Evolutionary conservation across 2,329 filamentous ascomycete species (phyloP), one percentile per base, ranked within the genome.

Genomic region (Cladosporium colombiae): DNA sequence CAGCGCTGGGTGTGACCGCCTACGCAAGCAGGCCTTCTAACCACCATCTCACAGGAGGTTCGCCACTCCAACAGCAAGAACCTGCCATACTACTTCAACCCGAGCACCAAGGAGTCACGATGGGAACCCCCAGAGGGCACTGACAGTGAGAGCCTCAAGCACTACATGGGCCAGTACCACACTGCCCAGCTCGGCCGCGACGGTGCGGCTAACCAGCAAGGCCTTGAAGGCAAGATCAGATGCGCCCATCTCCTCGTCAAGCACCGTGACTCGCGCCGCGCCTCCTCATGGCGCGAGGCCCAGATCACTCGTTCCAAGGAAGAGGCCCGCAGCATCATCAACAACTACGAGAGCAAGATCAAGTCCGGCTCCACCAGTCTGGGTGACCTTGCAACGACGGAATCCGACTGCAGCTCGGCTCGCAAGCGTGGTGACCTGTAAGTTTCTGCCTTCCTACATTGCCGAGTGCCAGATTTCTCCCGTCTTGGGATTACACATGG

Each of bases 11-110:
- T 57, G 44, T 52, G 29, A 65, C 62, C 40, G 44, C 23, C 63
- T 53, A 53, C 52, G 27, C 56, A 60, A 40, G 18, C 40, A 46
- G 40, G 40, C 40, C 37, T 18, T 64, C 65, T 66, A 55, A 66
- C 60, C 10, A 31, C 35, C 40, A 40, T 57, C 53, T 49, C 65
- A 31, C 57, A 67, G 66, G 95, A 98, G 82, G 92, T 99, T 76
- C 92, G 95, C 78, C 92, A 96, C 82, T 97, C 92, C 79, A 96
- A 97, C 84, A 96, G 92, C 80, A 98, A 97, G 84, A 96, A 96
- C 81, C 90, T 98, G 40, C 95, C 95, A 44, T 99, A 99, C 85
- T 99, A 98, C 84, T 98, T 97, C 89, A 96, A 97, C 81, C 83
- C 90, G 55, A 82, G 81, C 72, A 91, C 92, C 69, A 94, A 93